Base-by-base conservation (phyloP, 1,139 yeast genomes). In the Lodderomyces theae region DNA sequence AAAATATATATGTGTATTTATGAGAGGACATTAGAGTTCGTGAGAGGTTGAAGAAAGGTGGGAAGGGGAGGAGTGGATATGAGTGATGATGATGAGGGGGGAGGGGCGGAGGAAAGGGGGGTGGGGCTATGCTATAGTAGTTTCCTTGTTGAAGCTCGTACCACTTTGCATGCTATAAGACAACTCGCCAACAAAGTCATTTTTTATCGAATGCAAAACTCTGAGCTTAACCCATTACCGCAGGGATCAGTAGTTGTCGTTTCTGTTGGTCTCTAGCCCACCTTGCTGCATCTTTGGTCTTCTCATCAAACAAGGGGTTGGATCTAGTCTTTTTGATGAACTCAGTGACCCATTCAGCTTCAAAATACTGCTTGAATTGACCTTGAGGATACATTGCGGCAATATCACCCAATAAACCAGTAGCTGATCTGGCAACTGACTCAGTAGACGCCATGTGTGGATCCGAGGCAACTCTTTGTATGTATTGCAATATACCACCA, bases 231-330 rank as follows among this genome's bases (percentile, higher is more conserved):
- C 46, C 43, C 42, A 43, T 38, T 26, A 34, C 28, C 13, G 28
- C 40, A 9, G 43, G 43, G 30, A 43, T 33, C 34, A 38, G 43
- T 31, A 38, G 42, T 34, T 79, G 84, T 46, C 73, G 66, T 66
- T 80, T 82, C 59, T 82, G 89, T 64, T 82, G 96, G 54, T 86
- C 96, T 53, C 95, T 79, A 10, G 97, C 97, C 97, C 97, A 92
- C 65, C 90, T 80, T 12, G 97, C 97, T 21, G 96, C 87, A 56
- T 86, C 94, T 58, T 79, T 80, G 9, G 97, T 88, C 43, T 75
- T 69, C 48, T 76, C 77, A 35, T 80, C 72, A 57, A 82, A 86
- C 29, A 69, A 54, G 45, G 75, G 73, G 58, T 81, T 83, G 37
- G 77, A 58, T 60, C 90, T 77, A 13, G 95, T 86, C 56, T 74